Conservation (phyloP, 345 rosid species). For the Ricinus communis region DNA sequence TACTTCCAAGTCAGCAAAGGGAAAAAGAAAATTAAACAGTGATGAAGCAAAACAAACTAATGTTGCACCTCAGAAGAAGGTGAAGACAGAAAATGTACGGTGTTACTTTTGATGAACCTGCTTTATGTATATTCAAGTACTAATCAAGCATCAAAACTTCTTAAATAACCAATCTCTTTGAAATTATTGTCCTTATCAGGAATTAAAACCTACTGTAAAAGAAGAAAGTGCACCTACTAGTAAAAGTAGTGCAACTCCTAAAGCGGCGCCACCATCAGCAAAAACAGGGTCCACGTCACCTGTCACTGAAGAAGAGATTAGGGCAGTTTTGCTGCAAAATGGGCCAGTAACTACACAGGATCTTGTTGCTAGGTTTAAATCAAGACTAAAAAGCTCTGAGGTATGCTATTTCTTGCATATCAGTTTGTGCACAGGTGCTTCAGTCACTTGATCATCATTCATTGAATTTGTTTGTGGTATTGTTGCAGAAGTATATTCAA, state of each 20-base stretch:
- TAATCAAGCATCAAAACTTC: background rate
- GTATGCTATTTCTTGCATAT: conserved; percentile 28
- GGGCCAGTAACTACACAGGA: conserved; percentile 83
- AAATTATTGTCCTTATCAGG: conserved; percentile 24
- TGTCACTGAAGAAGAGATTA: conserved; percentile 87
- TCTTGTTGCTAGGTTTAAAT: conserved; percentile 79
- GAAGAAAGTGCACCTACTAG: conserved; percentile 21
- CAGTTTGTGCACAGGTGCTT: background rate
- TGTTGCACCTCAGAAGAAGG: conserved; percentile 70
- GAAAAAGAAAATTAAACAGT: conserved; percentile 76
- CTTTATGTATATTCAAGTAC: background rate
- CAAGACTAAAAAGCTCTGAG: conserved; percentile 68
- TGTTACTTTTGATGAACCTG: conserved; percentile 9
- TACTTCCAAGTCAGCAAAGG: conserved; percentile 72
- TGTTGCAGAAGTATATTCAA: background rate
- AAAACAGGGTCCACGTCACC: conserved; percentile 57
- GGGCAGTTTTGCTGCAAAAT: conserved; percentile 74
- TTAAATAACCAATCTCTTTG: background rate
- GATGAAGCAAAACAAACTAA: conserved; percentile 62
- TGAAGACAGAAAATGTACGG: conserved; percentile 77
- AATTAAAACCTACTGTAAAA: conserved; percentile 24
- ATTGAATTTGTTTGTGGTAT: background rate
- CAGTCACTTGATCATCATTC: background rate
- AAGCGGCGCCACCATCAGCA: conserved; percentile 45
- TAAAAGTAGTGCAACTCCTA: conserved; percentile 46